Conservation (phyloP, 495 filamentous ascomycete species). For the Lepidopterella palustris region DNA sequence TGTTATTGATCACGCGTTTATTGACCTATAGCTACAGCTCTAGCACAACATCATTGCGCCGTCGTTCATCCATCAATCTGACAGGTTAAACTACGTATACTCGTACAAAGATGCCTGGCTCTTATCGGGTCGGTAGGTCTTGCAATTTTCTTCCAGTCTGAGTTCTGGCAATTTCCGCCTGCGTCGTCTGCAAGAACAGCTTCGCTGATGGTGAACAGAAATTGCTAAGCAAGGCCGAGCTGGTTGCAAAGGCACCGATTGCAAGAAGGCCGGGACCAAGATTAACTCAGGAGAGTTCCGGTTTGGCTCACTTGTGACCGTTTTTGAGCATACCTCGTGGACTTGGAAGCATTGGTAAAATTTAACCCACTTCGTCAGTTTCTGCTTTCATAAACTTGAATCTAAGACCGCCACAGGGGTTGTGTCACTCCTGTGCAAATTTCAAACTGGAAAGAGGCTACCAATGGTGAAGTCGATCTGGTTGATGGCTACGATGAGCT, state of each 20-base stretch:
- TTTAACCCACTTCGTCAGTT: background rate
- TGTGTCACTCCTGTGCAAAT: conserved; percentile 65
- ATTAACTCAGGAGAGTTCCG: conserved; percentile 73
- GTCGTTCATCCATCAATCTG: background rate
- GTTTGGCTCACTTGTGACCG: conserved; percentile 58
- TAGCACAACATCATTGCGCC: background rate
- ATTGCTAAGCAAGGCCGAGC: conserved; percentile 54
- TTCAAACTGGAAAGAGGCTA: conserved; percentile 45
- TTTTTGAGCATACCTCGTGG: conserved; percentile 47
- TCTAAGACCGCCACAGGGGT: conserved; percentile 50
- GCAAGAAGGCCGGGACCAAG: conserved; percentile 57
- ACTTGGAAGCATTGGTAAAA: conserved; percentile 74
- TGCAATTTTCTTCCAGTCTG: background rate
- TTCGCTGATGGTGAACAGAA: conserved; percentile 43
- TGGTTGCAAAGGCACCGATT: conserved; percentile 59
- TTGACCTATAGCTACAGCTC: too few relatives aligned
- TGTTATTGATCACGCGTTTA: too few relatives aligned
- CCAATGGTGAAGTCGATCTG: conserved; percentile 72
- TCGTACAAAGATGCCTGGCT: background rate
- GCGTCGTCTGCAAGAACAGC: background rate
- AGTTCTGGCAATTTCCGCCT: background rate
- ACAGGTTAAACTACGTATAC: background rate
- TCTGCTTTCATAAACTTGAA: background rate
- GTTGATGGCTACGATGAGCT: conserved; percentile 71
- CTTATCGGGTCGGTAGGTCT: conserved; percentile 29